These are phyloP conservation scores for Wickerhamomyces subpelliculosus DNA, from an alignment of 805 yeast genomes.

Conservation along the genomic window DNA sequence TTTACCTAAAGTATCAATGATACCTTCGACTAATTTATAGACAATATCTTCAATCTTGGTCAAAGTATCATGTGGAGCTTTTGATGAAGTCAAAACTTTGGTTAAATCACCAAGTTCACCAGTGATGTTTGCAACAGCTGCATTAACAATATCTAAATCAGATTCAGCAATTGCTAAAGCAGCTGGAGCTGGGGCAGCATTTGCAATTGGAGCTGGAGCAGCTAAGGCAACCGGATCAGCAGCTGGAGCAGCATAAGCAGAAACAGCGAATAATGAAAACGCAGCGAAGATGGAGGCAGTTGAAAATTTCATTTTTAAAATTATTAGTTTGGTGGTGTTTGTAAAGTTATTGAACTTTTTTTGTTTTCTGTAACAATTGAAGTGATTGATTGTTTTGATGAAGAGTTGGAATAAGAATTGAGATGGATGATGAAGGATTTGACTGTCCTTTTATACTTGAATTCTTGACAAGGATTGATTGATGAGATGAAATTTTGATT, in stretches of 20 bases:
- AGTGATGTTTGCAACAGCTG: slow-evolving; percentile 1
- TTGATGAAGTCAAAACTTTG: slow-evolving; percentile 2
- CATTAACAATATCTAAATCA: slow-evolving; percentile 2
- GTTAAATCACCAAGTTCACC: not conserved
- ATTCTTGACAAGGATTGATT: too few species aligned
- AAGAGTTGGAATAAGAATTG: too few species aligned
- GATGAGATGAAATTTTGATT: too few species aligned
- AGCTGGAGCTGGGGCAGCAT: slow-evolving; percentile 3
- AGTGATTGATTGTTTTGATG: too few species aligned
- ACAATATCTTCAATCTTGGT: slow-evolving; percentile 2
- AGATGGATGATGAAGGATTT: too few species aligned
- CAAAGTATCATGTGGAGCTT: slow-evolving; percentile 6
- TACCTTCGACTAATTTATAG: slow-evolving; percentile 4
- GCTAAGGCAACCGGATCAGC: slow-evolving; percentile 2
- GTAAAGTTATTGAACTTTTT: not conserved
- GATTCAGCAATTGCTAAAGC: slow-evolving; percentile 1
- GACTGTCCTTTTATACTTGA: too few species aligned
- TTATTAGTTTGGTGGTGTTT: not conserved
- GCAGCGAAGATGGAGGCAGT: slow-evolving; percentile 1
- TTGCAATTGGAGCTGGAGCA: slow-evolving; percentile 4
- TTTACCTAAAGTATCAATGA: slow-evolving; percentile 8
- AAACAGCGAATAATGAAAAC: slow-evolving; percentile 7
- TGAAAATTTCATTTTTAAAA: not conserved
- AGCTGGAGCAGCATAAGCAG: slow-evolving; percentile 6
- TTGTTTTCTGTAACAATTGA: too few species aligned